These are phyloP conservation scores for Chrysanthemum lavandulifolium DNA, from an alignment of 129 eudicot genomes.

Conservation along the genomic window DNA sequence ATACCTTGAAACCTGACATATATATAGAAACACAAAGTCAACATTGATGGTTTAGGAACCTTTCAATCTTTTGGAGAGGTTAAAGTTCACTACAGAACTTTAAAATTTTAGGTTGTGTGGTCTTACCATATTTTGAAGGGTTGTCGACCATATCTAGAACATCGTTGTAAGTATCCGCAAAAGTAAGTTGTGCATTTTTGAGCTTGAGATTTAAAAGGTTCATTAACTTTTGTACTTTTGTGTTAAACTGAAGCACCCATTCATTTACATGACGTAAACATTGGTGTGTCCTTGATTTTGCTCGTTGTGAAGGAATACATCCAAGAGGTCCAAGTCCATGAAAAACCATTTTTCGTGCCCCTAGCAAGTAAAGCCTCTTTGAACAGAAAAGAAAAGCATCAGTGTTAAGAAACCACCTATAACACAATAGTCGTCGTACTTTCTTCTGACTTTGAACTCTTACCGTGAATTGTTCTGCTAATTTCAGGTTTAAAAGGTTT, in stretches of 20 bases:
- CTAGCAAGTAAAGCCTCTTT: slow-evolving; percentile 70
- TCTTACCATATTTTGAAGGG: slow-evolving; percentile 62
- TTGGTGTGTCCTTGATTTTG: slow-evolving; percentile 53
- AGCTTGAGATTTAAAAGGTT: slow-evolving; percentile 50
- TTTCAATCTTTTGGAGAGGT: not conserved
- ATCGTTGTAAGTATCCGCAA: slow-evolving; percentile 72
- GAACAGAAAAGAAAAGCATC: not conserved
- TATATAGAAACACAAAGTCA: not conserved
- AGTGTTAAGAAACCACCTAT: not conserved
- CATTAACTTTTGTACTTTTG: slow-evolving; percentile 52
- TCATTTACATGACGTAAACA: slow-evolving; percentile 72
- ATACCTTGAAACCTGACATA: slow-evolving; percentile 73
- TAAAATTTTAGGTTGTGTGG: no score
- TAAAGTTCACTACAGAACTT: not conserved
- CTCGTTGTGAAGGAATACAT: slow-evolving; percentile 93
- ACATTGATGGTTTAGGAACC: not conserved
- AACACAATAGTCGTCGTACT: not conserved
- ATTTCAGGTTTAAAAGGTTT: slow-evolving; percentile 47
- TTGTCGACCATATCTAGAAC: slow-evolving; percentile 65
- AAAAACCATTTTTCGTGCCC: slow-evolving; percentile 76
- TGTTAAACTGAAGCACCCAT: slow-evolving; percentile 67
- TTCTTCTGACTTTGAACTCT: not conserved
- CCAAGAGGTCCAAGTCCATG: slow-evolving; percentile 97
- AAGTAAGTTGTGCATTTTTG: slow-evolving; percentile 48
- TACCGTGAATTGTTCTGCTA: slow-evolving; percentile 71